Percentiles rank a stretch among this genome's conserved stretches.
Evolutionary conservation across 805 yeast genomes (phyloP).

Genomic region (Starmerella apicola): DNA sequence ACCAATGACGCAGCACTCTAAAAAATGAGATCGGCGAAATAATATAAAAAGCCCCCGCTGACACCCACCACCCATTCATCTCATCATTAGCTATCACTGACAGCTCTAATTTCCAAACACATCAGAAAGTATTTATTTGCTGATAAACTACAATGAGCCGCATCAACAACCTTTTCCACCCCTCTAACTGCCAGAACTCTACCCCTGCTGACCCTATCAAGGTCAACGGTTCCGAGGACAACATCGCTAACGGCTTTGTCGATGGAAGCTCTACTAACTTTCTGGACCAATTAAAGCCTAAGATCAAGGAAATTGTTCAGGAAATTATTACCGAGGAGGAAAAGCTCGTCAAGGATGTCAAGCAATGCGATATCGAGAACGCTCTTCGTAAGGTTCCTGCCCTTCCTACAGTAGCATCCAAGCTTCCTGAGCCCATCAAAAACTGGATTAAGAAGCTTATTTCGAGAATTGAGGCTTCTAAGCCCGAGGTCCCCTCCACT

Average conservation of each 20-base stretch:
- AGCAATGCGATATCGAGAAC: background rate
- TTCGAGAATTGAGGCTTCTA: background rate
- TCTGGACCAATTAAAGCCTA: slow-evolving; percentile 7
- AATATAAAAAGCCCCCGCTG: no score
- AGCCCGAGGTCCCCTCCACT: background rate
- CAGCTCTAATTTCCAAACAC: no score
- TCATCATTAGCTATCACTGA: no score
- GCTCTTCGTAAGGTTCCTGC: slow-evolving; percentile 2
- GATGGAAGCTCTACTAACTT: background rate
- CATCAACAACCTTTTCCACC: slow-evolving; percentile 7
- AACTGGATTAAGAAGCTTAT: background rate
- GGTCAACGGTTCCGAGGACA: background rate
- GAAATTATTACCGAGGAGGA: slow-evolving; percentile 8
- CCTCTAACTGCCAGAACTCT: background rate
- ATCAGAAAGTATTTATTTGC: no score
- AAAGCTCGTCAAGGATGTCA: slow-evolving; percentile 1
- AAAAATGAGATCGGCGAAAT: no score
- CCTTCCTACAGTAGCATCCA: background rate
- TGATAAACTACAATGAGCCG: slow-evolving; percentile 12
- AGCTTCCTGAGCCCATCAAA: slow-evolving; percentile 6
- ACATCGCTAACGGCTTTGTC: background rate
- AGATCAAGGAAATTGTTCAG: slow-evolving; percentile 5
- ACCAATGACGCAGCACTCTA: no score
- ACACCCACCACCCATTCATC: no score
- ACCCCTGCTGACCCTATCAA: background rate